Evolutionary conservation across 345 rosid species (phyloP), one percentile per base, ranked within the genome.

Genomic region (Firmiana major): DNA sequence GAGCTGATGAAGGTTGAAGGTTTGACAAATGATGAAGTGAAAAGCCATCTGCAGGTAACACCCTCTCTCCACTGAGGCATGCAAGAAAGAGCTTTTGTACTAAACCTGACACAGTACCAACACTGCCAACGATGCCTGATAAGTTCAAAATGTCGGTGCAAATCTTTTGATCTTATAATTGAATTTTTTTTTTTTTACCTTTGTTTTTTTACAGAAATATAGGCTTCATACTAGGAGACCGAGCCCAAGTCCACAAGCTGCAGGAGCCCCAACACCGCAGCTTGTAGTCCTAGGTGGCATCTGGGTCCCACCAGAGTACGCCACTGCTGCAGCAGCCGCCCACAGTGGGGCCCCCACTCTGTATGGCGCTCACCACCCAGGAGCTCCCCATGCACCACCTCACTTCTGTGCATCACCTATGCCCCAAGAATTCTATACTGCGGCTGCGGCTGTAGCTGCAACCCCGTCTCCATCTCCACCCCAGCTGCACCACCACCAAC

Each of bases 1-100:
- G 99, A 97, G 76, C 83, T 94, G 55, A 97, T 97, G 99, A 97
- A 97, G 90, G 99, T 97, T 76, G 99, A 94, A 67, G 98, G 99
- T 81, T 91, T 97, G 95, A 97, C 99, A 87, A 97, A 97, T 74
- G 99, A 97, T 85, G 99, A 97, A 85, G 98, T 97, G 77, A 97
- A 97, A 88, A 97, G 99, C 92, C 99, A 97, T 86, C 86, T 97
- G 75, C 99, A 97, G 98, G 99, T 96, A 83, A 70, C 48, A 31
- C 45, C 57, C 54, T 78, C 62, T 86, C 55, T 31, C 62, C 19
- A 58, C 70, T 75, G 70, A 72, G 58, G 16, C 70, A 49, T 76
- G 80, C 79, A 83, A 49, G 78, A 64, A 63, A 66, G 67, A 16
- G 75, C 79, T 78, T 80, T 65, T 81, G 77, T 71, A 54, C 75